Percentiles rank a stretch among this genome's conserved stretches.
These are phyloP conservation scores for Phytophthora colocasiae DNA, from an alignment of 352 stramenopile genomes.

Conservation along the genomic window DNA sequence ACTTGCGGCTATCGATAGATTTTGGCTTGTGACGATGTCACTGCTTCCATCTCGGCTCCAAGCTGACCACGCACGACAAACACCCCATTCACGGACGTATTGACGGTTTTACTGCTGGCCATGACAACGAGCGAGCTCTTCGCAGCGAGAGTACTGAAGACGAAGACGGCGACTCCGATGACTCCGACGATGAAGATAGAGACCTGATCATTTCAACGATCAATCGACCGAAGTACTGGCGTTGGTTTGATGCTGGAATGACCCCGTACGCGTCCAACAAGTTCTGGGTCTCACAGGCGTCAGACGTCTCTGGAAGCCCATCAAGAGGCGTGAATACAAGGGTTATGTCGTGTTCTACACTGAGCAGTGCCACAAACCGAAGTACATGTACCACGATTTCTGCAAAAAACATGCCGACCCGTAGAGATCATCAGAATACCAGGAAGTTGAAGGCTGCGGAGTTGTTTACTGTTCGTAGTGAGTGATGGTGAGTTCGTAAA, in stretches of 20 bases:
- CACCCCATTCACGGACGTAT: neutral
- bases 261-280: constrained; percentile 13
- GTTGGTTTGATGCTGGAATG: constrained; percentile 16
- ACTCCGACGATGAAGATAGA: constrained; percentile 15
- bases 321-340: constrained; percentile 22
- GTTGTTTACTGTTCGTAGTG: too few species aligned
- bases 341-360: constrained; percentile 19
- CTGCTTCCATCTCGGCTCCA: neutral
- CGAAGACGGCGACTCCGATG: constrained; percentile 14
- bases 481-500: too few species aligned
- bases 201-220: constrained; percentile 13
- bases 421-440: neutral
- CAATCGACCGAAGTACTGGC: constrained; percentile 10
- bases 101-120: neutral
- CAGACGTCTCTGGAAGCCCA: constrained; percentile 18
- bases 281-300: constrained; percentile 14
- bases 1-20: neutral
- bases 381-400: constrained; percentile 11
- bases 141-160: neutral
- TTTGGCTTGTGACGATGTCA: constrained; percentile 1
- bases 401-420: constrained; percentile 1
- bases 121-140: constrained; percentile 2
- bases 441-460: neutral
- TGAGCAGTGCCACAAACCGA: constrained; percentile 14
- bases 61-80: neutral